Evolutionary conservation across 1,284 basidiomycete genomes (phyloP).

Genomic region (Rhodotorula sp.): DNA sequence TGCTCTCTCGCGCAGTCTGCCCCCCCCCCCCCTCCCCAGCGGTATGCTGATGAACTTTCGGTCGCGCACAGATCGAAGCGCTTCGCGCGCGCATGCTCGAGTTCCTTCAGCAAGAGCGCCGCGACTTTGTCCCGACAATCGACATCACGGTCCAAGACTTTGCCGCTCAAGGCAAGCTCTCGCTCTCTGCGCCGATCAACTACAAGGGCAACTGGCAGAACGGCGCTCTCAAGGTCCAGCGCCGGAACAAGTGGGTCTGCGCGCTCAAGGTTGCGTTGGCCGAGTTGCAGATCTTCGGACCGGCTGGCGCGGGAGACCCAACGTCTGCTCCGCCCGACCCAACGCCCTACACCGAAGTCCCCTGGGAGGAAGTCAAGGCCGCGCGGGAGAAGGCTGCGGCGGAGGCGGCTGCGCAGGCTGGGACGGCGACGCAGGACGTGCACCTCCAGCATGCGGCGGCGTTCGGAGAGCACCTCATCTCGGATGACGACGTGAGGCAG

Average conservation of each 20-base stretch:
- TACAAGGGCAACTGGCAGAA: conserved; percentile 90
- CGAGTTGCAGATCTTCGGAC: conserved; percentile 67
- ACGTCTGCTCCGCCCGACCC: conserved; percentile 53
- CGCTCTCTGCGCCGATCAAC: conserved; percentile 75
- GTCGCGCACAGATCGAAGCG: conserved; percentile 62
- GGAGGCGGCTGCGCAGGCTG: not conserved
- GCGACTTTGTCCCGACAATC: conserved; percentile 47
- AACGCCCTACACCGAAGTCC: conserved; percentile 64
- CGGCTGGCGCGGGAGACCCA: conserved; percentile 63
- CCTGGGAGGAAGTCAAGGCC: conserved; percentile 62
- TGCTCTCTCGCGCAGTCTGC: not conserved
- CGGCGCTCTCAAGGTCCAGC: conserved; percentile 64
- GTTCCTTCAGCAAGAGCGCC: conserved; percentile 61
- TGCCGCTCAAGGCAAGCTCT: conserved; percentile 75
- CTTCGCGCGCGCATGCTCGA: conserved; percentile 76
- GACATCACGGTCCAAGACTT: conserved; percentile 57
- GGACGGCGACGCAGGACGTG: too few relatives aligned
- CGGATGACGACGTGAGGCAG: too few relatives aligned
- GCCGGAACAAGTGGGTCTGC: conserved; percentile 89
- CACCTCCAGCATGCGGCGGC: too few relatives aligned
- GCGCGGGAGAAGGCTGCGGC: conserved; percentile 7
- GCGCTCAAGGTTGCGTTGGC: conserved; percentile 71
- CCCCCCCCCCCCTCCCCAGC: too few relatives aligned
- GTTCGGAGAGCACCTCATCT: too few relatives aligned
- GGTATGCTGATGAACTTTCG: not conserved